Evolutionary conservation across 805 yeast genomes (phyloP).

Genomic region (Limtongia smithiae): DNA sequence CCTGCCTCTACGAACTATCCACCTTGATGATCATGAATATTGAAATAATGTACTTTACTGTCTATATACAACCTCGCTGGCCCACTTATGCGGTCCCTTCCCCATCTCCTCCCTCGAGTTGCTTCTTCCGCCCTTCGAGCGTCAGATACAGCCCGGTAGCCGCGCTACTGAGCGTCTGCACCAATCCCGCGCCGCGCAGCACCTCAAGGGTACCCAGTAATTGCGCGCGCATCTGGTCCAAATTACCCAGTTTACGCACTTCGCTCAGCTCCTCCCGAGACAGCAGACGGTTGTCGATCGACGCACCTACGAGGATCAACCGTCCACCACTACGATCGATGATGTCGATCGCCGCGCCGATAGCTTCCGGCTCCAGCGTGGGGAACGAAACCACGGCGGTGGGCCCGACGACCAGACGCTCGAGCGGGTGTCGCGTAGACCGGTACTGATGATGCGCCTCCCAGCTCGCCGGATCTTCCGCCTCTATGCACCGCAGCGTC

Average conservation of each 20-base stretch:
- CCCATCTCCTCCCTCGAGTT: slow-evolving; percentile 33
- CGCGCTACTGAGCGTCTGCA: slow-evolving; percentile 71
- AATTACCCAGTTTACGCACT: slow-evolving; percentile 71
- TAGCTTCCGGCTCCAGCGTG: slow-evolving; percentile 64
- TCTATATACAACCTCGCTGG: background rate
- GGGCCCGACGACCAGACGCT: slow-evolving; percentile 74
- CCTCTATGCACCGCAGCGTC: slow-evolving; percentile 66
- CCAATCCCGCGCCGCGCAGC: slow-evolving; percentile 86
- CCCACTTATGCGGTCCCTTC: background rate
- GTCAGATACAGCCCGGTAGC: slow-evolving; percentile 68
- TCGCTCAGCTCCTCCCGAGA: slow-evolving; percentile 51
- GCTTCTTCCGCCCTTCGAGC: slow-evolving; percentile 58
- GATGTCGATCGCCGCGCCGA: slow-evolving; percentile 58
- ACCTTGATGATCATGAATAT: background rate
- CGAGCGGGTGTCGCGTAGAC: slow-evolving; percentile 51
- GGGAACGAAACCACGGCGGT: slow-evolving; percentile 72
- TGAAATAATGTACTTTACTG: background rate
- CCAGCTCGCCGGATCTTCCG: slow-evolving; percentile 67
- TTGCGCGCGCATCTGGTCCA: slow-evolving; percentile 71
- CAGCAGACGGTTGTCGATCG: slow-evolving; percentile 59
- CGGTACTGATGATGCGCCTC: slow-evolving; percentile 44
- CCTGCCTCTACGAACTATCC: too few relatives aligned
- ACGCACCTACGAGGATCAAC: slow-evolving; percentile 80
- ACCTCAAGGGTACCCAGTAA: slow-evolving; percentile 79
- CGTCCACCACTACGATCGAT: slow-evolving; percentile 65